Base-by-base conservation (phyloP, 2,329 filamentous ascomycete genomes). In the Fusarium temperatum region DNA sequence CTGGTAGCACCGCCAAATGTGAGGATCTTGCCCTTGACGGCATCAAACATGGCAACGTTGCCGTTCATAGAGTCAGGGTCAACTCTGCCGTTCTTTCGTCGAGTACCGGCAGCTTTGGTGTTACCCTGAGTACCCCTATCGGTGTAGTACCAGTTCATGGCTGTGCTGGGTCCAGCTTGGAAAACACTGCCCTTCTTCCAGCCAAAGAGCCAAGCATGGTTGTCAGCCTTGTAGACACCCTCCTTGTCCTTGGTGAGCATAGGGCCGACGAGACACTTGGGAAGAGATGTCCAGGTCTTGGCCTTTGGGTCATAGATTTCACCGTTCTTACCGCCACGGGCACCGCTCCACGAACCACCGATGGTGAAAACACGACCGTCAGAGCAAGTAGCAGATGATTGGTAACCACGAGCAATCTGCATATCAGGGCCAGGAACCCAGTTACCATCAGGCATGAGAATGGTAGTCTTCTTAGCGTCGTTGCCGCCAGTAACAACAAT, bases 21-120 rank as follows among this genome's bases (percentile, higher is more conserved):
- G 15, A 90, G 80, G 32, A 90, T 89, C 78, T 89, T 88, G 28
- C 89, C 89, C 6, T 85, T 84, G 62, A 88, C 84, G 38, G 88
- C 88, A 73, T 91, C 89, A 69, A 86, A 90, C 88, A 91, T 90
- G 69, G 88, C 84, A 13, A 85, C 84, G 58, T 85, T 86, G 12
- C 88, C 89, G 68, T 83, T 85, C 89, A 91, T 91, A 8, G 87
- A 85, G 14, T 83, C 78, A 45, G 85, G 85, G 12, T 82, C 81
- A 38, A 80, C 80, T 18, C 87, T 70, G 3, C 75, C 68, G 82
- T 72, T 80, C 1, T 15, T 77, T 70, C 7, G 73, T 74, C 22
- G 83, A 78, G 20, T 78, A 78, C 73, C 73, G 20, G 74, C 74
- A 18, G 74, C 39, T 39, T 76, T 75, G 45, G 57, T 57, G 9